These are phyloP conservation scores for Mangifera indica DNA, from an alignment of 345 rosid genomes.

Conservation along the genomic window DNA sequence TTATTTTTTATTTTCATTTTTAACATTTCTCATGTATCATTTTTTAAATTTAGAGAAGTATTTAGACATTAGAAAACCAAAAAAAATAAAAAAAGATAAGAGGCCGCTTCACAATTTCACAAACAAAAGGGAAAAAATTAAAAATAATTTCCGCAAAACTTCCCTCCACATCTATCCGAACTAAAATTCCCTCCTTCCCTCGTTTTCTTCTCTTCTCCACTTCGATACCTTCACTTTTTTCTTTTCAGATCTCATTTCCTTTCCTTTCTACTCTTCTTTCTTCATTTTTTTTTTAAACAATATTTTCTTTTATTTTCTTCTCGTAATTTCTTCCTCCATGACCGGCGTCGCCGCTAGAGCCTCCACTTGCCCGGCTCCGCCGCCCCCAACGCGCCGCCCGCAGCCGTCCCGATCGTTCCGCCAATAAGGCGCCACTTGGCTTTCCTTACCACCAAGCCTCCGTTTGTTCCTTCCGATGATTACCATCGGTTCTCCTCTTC, in stretches of 20 bases:
- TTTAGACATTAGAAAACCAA: too few species aligned
- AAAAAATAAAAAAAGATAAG: too few species aligned
- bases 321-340: slow-evolving; percentile 32
- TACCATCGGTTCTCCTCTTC: slow-evolving; percentile 62
- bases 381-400: slow-evolving; percentile 29
- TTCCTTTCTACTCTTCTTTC: slow-evolving; percentile 4
- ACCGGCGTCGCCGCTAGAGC: slow-evolving; percentile 56
- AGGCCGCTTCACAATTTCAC: background rate
- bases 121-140: background rate
- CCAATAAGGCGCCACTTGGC: slow-evolving; percentile 72
- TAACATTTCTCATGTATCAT: background rate
- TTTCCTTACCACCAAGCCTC: slow-evolving; percentile 69
- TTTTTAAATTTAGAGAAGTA: too few species aligned
- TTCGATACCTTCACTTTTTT: slow-evolving; percentile 16
- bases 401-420: slow-evolving; percentile 54
- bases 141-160: slow-evolving; percentile 25
- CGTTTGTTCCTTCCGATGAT: slow-evolving; percentile 62
- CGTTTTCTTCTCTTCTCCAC: slow-evolving; percentile 46
- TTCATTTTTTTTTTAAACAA: background rate
- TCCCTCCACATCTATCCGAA: slow-evolving; percentile 81
- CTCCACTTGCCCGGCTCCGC: slow-evolving; percentile 36
- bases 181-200: slow-evolving; percentile 72
- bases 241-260: slow-evolving; percentile 19
- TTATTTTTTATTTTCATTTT: too few species aligned
- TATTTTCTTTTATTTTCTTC: background rate